These are phyloP conservation scores for Juncus effusus DNA, from an alignment of 176 grass and related monocot genomes.

Conservation along the genomic window DNA sequence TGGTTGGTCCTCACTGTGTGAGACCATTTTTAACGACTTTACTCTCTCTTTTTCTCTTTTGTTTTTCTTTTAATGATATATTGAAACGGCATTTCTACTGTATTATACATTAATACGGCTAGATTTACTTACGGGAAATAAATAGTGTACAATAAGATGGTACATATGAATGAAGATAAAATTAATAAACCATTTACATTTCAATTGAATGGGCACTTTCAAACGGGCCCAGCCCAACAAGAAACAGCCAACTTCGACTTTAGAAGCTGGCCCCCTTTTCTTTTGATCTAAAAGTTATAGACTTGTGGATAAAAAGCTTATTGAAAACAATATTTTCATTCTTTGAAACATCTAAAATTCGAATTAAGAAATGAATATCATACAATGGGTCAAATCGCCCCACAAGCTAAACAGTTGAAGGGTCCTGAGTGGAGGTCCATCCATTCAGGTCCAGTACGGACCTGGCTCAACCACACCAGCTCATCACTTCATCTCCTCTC, in stretches of 20 bases:
- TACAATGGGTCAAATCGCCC: not conserved
- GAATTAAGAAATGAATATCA: not conserved
- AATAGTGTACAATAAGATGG: too few species aligned
- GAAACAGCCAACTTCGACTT: slow-evolving; percentile 27
- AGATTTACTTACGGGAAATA: too few species aligned
- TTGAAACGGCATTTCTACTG: too few species aligned
- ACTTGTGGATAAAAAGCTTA: not conserved
- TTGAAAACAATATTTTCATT: slow-evolving; percentile 5
- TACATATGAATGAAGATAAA: too few species aligned
- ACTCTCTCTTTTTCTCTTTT: too few species aligned
- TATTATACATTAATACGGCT: too few species aligned
- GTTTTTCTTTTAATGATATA: too few species aligned
- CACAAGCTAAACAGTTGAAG: slow-evolving; percentile 7
- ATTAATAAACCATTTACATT: too few species aligned
- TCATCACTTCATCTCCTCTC: not conserved
- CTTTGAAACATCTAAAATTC: not conserved
- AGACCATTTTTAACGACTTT: slow-evolving; percentile 8
- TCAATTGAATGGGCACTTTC: slow-evolving; percentile 14
- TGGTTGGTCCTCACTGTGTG: not conserved
- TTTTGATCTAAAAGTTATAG: slow-evolving; percentile 14
- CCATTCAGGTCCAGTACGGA: not conserved
- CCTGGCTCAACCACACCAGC: slow-evolving; percentile 2
- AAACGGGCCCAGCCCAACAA: slow-evolving; percentile 27
- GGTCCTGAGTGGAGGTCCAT: not conserved
- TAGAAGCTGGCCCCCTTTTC: not conserved